Evolutionary conservation across 1,139 yeast genomes (phyloP).

Genomic region (Pichia sp.): DNA sequence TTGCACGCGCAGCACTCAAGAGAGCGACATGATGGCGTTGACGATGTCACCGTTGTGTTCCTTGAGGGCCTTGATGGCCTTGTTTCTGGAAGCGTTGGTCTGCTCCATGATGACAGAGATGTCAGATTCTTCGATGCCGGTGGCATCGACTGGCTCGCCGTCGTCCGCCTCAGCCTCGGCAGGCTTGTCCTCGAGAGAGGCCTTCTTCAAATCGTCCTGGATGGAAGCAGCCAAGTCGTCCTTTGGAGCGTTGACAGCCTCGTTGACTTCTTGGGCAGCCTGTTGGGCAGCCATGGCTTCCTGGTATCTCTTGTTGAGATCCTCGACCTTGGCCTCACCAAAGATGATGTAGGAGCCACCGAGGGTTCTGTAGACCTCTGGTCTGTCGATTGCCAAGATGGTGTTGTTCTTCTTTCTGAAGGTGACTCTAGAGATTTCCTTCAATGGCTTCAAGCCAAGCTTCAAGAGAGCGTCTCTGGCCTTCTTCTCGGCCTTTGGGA

Average conservation of each 20-base stretch:
- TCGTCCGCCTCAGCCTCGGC: slow-evolving; percentile 53
- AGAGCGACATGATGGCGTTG: slow-evolving; percentile 89
- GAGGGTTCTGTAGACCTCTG: slow-evolving; percentile 92
- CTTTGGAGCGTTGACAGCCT: slow-evolving; percentile 32
- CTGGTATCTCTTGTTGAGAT: slow-evolving; percentile 74
- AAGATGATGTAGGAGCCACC: slow-evolving; percentile 96
- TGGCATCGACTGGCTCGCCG: slow-evolving; percentile 68
- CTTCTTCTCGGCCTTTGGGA: slow-evolving; percentile 91
- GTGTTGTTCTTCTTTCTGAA: slow-evolving; percentile 93
- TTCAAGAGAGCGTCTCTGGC: slow-evolving; percentile 90
- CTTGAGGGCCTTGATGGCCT: slow-evolving; percentile 88
- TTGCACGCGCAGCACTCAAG: slow-evolving; percentile 28
- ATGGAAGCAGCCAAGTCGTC: slow-evolving; percentile 66
- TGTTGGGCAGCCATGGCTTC: slow-evolving; percentile 71
- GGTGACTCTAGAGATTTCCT: slow-evolving; percentile 93
- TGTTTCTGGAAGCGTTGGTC: slow-evolving; percentile 80
- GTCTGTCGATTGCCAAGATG: slow-evolving; percentile 86
- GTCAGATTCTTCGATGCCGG: slow-evolving; percentile 77
- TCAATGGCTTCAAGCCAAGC: slow-evolving; percentile 85
- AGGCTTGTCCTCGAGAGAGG: slow-evolving; percentile 45
- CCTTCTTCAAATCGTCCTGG: slow-evolving; percentile 85
- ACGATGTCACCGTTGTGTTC: slow-evolving; percentile 92
- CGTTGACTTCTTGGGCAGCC: slow-evolving; percentile 46
- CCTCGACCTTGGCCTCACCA: slow-evolving; percentile 97
- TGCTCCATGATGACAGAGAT: slow-evolving; percentile 83